These are phyloP conservation scores for Protostelium mycophagum DNA, from an alignment of 78 protist species.

Conservation along the genomic window DNA sequence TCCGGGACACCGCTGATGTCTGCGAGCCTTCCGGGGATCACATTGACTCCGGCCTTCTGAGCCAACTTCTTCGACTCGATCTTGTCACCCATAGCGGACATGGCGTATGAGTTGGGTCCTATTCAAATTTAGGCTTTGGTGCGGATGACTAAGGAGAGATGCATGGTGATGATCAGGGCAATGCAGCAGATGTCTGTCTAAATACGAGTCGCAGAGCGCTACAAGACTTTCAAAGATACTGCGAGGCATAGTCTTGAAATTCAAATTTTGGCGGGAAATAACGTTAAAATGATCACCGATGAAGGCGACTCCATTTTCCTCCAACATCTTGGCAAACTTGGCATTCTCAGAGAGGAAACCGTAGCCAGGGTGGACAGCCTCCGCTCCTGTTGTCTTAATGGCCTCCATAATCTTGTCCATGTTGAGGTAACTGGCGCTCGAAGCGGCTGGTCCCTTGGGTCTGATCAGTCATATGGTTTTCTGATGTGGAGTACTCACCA, in stretches of 20 bases:
- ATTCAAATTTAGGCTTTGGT: too few species aligned
- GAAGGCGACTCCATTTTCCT: conserved; percentile 41
- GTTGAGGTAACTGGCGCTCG: conserved; percentile 76
- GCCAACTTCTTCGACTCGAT: conserved; percentile 88
- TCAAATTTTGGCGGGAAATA: neutral
- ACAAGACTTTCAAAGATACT: neutral
- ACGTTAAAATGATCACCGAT: conserved; percentile 72
- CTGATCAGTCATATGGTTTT: too few species aligned
- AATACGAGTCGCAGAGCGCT: conserved; percentile 1
- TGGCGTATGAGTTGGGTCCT: conserved; percentile 75
- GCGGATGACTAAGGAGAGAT: neutral
- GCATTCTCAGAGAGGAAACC: conserved; percentile 96
- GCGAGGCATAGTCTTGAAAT: neutral
- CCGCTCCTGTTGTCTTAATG: conserved; percentile 83
- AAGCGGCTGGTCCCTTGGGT: conserved; percentile 90
- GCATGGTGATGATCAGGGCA: neutral
- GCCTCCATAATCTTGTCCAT: conserved; percentile 85
- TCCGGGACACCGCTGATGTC: conserved; percentile 63
- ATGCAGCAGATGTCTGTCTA: neutral
- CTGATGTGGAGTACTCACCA: conserved; percentile 35
- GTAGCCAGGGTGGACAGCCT: conserved; percentile 96
- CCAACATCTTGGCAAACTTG: conserved; percentile 54
- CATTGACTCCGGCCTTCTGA: conserved; percentile 75
- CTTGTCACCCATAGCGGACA: conserved; percentile 93
- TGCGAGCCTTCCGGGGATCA: conserved; percentile 88